A percentile compares a stretch with the other conserved stretches of the same genome.
phyloP scores from a whole-genome alignment of 2,329 filamentous ascomycete genomes.

The Xylaria sp. region DNA sequence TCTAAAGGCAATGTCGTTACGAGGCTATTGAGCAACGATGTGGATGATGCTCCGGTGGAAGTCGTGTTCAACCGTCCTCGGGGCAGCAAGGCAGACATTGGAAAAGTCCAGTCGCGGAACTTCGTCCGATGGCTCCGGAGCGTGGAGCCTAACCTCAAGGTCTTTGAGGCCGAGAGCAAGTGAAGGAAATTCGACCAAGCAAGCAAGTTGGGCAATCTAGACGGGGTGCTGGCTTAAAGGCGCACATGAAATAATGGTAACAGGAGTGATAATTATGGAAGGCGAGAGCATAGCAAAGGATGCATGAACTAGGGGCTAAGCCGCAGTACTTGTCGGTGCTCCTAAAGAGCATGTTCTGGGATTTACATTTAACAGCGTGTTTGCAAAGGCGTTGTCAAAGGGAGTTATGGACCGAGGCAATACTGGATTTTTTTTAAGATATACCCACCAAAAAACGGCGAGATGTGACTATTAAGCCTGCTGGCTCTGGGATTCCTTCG shows the following conservation, averaged over 20 bases:
- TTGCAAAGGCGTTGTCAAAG: neutral
- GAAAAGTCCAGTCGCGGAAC: slow-evolving; percentile 32
- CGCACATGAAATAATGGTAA: no score
- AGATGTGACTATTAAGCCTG: neutral
- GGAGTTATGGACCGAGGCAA: neutral
- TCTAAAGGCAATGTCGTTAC: slow-evolving; percentile 26
- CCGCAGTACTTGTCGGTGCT: no score
- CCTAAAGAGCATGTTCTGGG: no score
- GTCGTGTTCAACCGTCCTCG: slow-evolving; percentile 33
- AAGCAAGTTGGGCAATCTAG: neutral
- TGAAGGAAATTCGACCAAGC: neutral
- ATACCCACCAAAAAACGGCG: neutral
- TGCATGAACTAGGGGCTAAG: neutral
- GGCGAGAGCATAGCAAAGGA: neutral
- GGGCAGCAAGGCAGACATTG: slow-evolving; percentile 27
- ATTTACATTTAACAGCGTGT: neutral
- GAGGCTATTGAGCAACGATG: slow-evolving; percentile 15
- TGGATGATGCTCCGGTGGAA: neutral
- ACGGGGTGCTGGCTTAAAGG: neutral
- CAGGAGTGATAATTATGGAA: neutral
- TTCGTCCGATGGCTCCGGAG: slow-evolving; percentile 36
- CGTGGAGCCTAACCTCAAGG: slow-evolving; percentile 25
- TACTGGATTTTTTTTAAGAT: no score
- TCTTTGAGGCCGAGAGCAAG: slow-evolving; percentile 11
- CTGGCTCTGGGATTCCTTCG: neutral